Percentiles rank a stretch among this genome's conserved stretches.
phyloP scores from a whole-genome alignment of 2,329 filamentous ascomycete species.

The Sclerotinia nivalis region DNA sequence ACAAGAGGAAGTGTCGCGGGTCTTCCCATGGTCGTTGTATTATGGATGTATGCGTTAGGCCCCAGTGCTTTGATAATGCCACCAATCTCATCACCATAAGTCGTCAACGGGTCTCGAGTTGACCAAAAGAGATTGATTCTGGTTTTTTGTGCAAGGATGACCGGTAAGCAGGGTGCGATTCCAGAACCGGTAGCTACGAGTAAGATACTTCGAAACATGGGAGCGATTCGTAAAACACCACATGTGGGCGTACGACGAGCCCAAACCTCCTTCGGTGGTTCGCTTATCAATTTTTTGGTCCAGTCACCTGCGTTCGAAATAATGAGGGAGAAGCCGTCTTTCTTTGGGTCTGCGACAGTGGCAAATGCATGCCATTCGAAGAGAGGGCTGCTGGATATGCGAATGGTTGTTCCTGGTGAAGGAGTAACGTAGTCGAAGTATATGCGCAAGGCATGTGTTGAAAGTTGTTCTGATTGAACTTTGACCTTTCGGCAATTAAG shows the following conservation, averaged over 20 bases:
- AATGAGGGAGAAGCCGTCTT: conserved; percentile 62
- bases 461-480: conserved; percentile 67
- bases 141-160: conserved; percentile 33
- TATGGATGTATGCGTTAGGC: conserved; percentile 41
- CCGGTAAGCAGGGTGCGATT: conserved; percentile 63
- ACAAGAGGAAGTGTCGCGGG: conserved; percentile 42
- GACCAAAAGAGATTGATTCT: conserved; percentile 43
- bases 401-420: conserved; percentile 56
- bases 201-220: conserved; percentile 64
- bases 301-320: conserved; percentile 76
- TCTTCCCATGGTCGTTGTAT: conserved; percentile 42
- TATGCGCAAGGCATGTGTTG: conserved; percentile 69
- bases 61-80: conserved; percentile 40
- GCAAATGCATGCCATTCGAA: conserved; percentile 77
- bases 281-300: conserved; percentile 64
- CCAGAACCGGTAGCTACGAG: conserved; percentile 72
- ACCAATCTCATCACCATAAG: conserved; percentile 42
- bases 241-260: conserved; percentile 66
- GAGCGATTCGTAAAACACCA: conserved; percentile 67
- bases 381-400: conserved; percentile 63
- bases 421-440: conserved; percentile 66
- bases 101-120: conserved; percentile 41
- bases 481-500: conserved; percentile 65
- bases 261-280: conserved; percentile 64
- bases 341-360: conserved; percentile 62